phyloP scores from a whole-genome alignment of 176 grass and related monocot species.

The Oryza punctata region DNA sequence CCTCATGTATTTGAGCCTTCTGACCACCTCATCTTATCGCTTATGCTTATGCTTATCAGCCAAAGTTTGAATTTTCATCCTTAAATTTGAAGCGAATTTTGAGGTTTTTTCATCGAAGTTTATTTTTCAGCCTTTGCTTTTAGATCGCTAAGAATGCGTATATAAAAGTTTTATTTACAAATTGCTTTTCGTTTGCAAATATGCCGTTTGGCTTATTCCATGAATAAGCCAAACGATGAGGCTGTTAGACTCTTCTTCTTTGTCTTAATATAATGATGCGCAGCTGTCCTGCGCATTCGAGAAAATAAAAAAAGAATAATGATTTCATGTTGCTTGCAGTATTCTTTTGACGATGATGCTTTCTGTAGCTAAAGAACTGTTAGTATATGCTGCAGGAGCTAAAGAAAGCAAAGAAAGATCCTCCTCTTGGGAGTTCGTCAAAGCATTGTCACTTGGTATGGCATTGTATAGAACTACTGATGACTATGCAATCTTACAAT shows the following conservation, averaged over 20 bases:
- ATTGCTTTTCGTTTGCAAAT: too few relatives aligned
- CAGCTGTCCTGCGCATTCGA: not conserved
- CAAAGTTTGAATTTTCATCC: too few relatives aligned
- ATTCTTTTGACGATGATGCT: slow-evolving; percentile 7
- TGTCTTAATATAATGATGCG: not conserved
- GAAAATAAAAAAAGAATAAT: not conserved
- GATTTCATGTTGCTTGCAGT: not conserved
- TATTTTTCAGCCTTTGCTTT: too few relatives aligned
- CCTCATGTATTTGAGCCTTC: not conserved
- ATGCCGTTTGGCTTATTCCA: too few relatives aligned
- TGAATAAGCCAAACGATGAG: too few relatives aligned
- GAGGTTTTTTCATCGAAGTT: too few relatives aligned
- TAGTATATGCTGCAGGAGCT: slow-evolving; percentile 51
- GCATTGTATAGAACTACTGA: not conserved
- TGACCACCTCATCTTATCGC: too few relatives aligned
- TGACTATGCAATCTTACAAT: slow-evolving; percentile 29
- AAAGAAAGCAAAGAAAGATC: slow-evolving; percentile 76
- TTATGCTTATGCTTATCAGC: too few relatives aligned
- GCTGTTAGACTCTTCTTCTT: too few relatives aligned
- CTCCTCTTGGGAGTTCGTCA: slow-evolving; percentile 87
- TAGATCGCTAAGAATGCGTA: too few relatives aligned
- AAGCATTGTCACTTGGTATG: slow-evolving; percentile 68
- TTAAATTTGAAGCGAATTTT: too few relatives aligned
- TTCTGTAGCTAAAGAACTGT: slow-evolving; percentile 34
- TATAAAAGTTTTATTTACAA: too few relatives aligned